Base-by-base conservation (phyloP, 345 rosid species). In the Syzygium jambos region DNA sequence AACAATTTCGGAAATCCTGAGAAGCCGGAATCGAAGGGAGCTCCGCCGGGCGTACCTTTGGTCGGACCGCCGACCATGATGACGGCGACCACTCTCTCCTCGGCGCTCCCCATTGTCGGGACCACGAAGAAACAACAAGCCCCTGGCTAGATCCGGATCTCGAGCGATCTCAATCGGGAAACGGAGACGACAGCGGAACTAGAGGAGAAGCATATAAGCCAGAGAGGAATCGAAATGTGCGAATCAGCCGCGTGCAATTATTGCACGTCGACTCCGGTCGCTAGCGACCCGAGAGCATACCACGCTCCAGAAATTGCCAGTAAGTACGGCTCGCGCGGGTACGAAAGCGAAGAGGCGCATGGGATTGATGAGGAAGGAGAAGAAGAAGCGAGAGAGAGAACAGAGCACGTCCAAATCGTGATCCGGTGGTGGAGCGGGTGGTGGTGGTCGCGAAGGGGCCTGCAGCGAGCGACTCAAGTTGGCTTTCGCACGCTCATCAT, bases 31-130 rank as follows among this genome's bases (percentile, higher is more conserved):
- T n/a, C 30, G 51, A 55, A 73, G 52, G 23, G 52, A 38, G 61
- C 16, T 86, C 3, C 12, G 51, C 21, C 57, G 57, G 63, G 54
- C 85, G 54, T 90, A 97, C 99, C 98, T 97, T 97, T 97, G 86
- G 99, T 97, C 17, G 99, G 99, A 52, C 99, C 99, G 87, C 98
- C 98, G 88, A 97, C 99, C 98, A 97, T 95, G 93, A 96, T 97
- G 86, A 97, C 98, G 90, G 99, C 99, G 82, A 97, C 97, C 84
- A 95, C 95, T 88, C 91, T 95, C 92, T 93, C 98, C 52, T 93
- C 98, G 11, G 96, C 91, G 90, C 94, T 90, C 73, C 93, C 94
- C 98, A 96, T 95, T 87, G 88, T 87, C 56, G 22, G 46, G 46
- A 43, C 46, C 46, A 43, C 46, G 46, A 43, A 43, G 3, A 43